Evolutionary conservation across 192 early-diverging fungal genomes (phyloP).

Genomic region (Backusella mclennaniae): DNA sequence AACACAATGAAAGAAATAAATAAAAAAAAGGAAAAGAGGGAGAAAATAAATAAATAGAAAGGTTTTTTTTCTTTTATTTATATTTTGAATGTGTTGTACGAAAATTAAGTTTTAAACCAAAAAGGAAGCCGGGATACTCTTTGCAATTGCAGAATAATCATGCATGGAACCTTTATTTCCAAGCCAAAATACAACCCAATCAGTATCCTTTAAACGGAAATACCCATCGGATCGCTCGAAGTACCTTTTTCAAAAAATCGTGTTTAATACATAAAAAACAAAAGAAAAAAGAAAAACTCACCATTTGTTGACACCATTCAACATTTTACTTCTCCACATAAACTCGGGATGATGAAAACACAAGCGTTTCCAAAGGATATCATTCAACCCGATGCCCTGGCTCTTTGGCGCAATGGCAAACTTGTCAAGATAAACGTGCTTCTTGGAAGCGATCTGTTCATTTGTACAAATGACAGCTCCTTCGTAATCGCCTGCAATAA

Average conservation of each 20-base stretch:
- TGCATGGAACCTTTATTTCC: conserved; percentile 44
- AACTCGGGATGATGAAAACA: conserved; percentile 64
- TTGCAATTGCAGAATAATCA: conserved; percentile 26
- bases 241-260: conserved; percentile 51
- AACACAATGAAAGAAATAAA: background rate
- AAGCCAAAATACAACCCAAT: conserved; percentile 93
- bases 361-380: conserved; percentile 88
- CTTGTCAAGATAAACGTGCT: conserved; percentile 81
- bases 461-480: conserved; percentile 85
- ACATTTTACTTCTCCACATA: conserved; percentile 79
- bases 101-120: background rate
- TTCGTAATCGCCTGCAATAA: conserved; percentile 89
- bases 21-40: background rate
- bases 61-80: background rate
- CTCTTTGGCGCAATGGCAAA: conserved; percentile 82
- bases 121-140: conserved; percentile 32
- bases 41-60: background rate
- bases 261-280: background rate
- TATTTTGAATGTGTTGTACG: background rate
- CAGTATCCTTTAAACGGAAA: conserved; percentile 52
- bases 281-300: conserved; percentile 25
- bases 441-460: conserved; percentile 38
- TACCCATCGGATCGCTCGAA: conserved; percentile 87
- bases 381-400: conserved; percentile 92
- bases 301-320: conserved; percentile 95